Evolutionary conservation across 2,329 filamentous ascomycete genomes (phyloP), one percentile per base, ranked within the genome.

Genomic region (Xylaria arbuscula): DNA sequence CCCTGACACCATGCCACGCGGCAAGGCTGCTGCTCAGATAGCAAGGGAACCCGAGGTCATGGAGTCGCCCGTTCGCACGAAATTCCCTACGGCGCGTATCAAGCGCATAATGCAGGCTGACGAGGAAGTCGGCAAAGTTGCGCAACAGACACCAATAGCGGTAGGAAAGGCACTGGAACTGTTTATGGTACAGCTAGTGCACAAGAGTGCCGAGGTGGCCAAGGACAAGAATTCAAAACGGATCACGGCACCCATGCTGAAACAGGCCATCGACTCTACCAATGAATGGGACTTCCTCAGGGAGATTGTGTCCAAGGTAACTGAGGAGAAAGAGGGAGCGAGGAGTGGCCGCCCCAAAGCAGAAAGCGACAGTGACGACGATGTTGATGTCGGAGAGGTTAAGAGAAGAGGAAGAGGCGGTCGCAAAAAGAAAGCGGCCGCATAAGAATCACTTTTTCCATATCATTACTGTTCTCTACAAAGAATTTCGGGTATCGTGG

Each of bases 81-180:
- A 98, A 77, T 99, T 99, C 77, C 96, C 96, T 1, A 97, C 97
- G 38, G 96, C 96, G 15, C 88, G 96, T 70, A 99, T 99, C 84
- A 99, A 99, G 86, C 90, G 96, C 60, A 98, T 99, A 76, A 98
- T 99, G 96, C 96, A 99, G 82, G 95, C 95, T 11, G 96, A 99
- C 77, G 96, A 99, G 78, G 96, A 99, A 79, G 94, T 99, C 0
- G 96, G 96, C 70, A 99, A 99, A 82, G 96, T 99, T 10, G 94
- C 96, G 3, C 96, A 99, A 81, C 96, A 98, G 70, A 98, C 96
- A 0, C 95, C 95, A 17, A 97, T 97, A 65, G 96, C 95, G 32
- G 95, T 98, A 53, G 93, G 93, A 73, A 98, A 98, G 84, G 96
- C 96, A 17, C 86, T 99, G 7, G 96, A 99, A 82, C 86, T 99